Evolutionary conservation across 495 filamentous ascomycete species (phyloP).

Genomic region (Tuber umbilicatum): DNA sequence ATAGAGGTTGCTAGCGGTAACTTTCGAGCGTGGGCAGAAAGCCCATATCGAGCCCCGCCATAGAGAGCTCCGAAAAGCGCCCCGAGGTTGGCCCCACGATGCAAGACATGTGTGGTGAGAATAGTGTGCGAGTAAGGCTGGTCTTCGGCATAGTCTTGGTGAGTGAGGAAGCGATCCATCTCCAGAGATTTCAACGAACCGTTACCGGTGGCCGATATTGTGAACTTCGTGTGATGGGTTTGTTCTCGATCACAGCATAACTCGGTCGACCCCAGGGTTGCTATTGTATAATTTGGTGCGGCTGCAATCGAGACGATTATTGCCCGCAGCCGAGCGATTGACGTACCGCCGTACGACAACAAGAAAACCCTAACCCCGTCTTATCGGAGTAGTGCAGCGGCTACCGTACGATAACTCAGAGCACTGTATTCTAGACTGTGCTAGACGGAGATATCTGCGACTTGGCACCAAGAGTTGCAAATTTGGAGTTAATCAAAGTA

Average conservation of each 20-base stretch:
- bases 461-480: no score
- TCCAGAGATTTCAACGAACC: neutral
- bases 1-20: neutral
- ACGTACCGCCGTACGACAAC: neutral
- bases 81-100: conserved; percentile 51
- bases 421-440: no score
- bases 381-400: no score
- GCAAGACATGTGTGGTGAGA: conserved; percentile 54
- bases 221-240: neutral
- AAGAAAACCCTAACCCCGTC: neutral
- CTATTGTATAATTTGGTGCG: neutral
- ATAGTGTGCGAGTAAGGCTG: conserved; percentile 51
- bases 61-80: conserved; percentile 45
- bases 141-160: conserved; percentile 56
- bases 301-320: neutral
- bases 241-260: neutral
- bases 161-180: conserved; percentile 53
- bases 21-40: conserved; percentile 10
- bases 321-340: neutral
- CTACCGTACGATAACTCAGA: no score
- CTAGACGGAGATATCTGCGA: neutral
- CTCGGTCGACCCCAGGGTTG: neutral
- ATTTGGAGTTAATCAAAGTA: no score
- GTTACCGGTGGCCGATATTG: neutral
- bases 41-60: conserved; percentile 19